A percentile compares a stretch with the other conserved stretches of the same genome.
These are phyloP conservation scores for Diaporthe amygdali DNA, from an alignment of 2,329 filamentous ascomycete species.

Conservation along the genomic window DNA sequence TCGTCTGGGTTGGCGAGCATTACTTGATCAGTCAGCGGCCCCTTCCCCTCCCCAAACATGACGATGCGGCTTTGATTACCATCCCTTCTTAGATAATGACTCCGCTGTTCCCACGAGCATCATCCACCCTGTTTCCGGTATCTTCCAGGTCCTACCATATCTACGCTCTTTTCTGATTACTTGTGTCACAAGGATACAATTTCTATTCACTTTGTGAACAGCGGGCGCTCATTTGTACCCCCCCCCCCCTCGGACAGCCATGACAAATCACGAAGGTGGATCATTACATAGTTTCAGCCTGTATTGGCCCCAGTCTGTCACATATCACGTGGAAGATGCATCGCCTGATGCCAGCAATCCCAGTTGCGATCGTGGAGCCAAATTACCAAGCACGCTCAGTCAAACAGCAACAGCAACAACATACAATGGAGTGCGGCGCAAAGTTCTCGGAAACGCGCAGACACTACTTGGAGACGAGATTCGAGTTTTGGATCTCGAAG, in stretches of 20 bases:
- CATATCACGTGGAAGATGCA: not conserved
- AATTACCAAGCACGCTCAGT: not conserved
- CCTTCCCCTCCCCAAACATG: too few species aligned
- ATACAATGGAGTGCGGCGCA: not conserved
- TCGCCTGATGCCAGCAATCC: not conserved
- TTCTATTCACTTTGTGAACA: not conserved
- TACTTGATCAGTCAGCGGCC: too few species aligned
- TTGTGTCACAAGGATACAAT: not conserved
- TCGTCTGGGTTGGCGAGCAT: too few species aligned
- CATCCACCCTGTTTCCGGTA: not conserved
- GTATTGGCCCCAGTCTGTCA: not conserved
- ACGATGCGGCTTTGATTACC: too few species aligned
- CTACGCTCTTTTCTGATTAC: not conserved
- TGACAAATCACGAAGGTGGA: not conserved
- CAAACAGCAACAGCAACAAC: not conserved
- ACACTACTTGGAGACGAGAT: not conserved
- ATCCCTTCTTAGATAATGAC: too few species aligned
- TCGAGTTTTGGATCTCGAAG: not conserved
- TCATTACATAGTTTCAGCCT: not conserved
- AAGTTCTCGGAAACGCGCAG: not conserved
- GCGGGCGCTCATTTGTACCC: not conserved
- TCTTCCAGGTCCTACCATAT: not conserved
- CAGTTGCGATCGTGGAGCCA: rapidly evolving
- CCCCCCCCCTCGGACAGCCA: not conserved
- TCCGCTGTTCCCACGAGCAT: not conserved